A percentile compares a stretch with the other conserved stretches of the same genome.
These are phyloP conservation scores for Melanogaster broomeanus DNA, from an alignment of 768 basidiomycete genomes.

Conservation along the genomic window DNA sequence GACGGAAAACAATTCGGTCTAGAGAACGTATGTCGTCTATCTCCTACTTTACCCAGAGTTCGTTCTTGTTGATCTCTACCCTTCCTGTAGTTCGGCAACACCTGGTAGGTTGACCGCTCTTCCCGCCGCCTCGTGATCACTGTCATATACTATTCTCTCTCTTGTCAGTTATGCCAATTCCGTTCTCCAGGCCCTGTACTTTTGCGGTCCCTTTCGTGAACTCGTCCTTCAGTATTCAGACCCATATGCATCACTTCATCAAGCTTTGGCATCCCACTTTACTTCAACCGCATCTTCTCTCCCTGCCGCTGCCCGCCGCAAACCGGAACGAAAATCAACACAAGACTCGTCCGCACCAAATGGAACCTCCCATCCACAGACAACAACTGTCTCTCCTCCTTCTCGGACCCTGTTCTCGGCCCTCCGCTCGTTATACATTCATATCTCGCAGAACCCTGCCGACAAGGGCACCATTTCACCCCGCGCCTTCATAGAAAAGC, in stretches of 20 bases:
- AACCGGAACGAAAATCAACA: conserved; percentile 54
- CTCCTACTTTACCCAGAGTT: neutral
- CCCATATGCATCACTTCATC: conserved; percentile 42
- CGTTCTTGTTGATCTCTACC: conserved; percentile 9
- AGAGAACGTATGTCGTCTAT: conserved; percentile 83
- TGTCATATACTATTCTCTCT: conserved; percentile 16
- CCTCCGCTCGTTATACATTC: conserved; percentile 85
- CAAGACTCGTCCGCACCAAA: conserved; percentile 34
- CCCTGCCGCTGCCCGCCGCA: conserved; percentile 47
- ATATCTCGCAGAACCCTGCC: conserved; percentile 77
- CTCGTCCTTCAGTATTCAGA: conserved; percentile 76
- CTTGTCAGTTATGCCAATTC: conserved; percentile 90
- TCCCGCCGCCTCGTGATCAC: conserved; percentile 8
- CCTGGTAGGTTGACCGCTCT: conserved; percentile 59
- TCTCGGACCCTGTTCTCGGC: conserved; percentile 88
- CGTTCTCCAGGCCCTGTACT: conserved; percentile 96
- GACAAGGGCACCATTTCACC: conserved; percentile 89
- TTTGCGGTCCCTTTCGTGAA: conserved; percentile 90
- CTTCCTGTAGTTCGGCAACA: conserved; percentile 85
- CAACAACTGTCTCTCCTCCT: conserved; percentile 51
- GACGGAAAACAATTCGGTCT: conserved; percentile 93
- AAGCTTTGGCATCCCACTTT: conserved; percentile 29
- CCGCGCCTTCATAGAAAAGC: conserved; percentile 88
- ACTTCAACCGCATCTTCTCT: conserved; percentile 19
- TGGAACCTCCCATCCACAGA: conserved; percentile 29